Conservation (phyloP, 2,329 filamentous ascomycete species). For the Aspergillus aculeatinus region DNA sequence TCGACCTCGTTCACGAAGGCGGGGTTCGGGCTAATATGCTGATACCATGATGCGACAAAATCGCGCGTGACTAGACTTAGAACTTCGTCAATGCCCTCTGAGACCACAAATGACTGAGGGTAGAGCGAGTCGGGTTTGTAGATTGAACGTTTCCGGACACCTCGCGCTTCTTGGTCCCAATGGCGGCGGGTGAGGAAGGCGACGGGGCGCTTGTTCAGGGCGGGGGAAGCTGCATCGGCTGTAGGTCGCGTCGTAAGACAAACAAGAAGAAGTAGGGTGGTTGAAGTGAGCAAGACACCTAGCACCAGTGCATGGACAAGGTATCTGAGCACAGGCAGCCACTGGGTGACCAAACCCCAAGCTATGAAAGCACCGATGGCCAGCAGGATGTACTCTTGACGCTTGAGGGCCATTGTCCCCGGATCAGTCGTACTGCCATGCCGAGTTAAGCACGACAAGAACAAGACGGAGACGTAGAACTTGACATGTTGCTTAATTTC, state of each 20-base stretch:
- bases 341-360: constrained; percentile 83
- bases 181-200: constrained; percentile 62
- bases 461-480: not conserved
- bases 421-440: constrained; percentile 10
- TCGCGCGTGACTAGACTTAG: constrained; percentile 75
- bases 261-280: constrained; percentile 59
- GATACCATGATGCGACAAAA: constrained; percentile 88
- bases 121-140: constrained; percentile 72
- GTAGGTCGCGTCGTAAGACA: constrained; percentile 54
- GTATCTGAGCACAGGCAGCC: constrained; percentile 79
- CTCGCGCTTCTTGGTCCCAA: constrained; percentile 71
- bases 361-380: constrained; percentile 61
- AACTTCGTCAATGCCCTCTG: constrained; percentile 74
- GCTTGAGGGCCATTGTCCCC: constrained; percentile 49
- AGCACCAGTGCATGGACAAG: constrained; percentile 77
- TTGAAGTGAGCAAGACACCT: constrained; percentile 59
- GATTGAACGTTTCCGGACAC: constrained; percentile 62
- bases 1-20: constrained; percentile 87
- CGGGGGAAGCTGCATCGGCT: constrained; percentile 42
- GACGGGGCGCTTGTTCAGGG: constrained; percentile 44
- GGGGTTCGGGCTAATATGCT: constrained; percentile 75
- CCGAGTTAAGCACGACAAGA: not conserved
- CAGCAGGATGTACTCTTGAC: constrained; percentile 45
- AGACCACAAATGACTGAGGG: constrained; percentile 72
- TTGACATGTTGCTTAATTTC: not conserved